Evolutionary conservation across 257 asterid genomes (phyloP).

Genomic region (Solanum dulcamara): DNA sequence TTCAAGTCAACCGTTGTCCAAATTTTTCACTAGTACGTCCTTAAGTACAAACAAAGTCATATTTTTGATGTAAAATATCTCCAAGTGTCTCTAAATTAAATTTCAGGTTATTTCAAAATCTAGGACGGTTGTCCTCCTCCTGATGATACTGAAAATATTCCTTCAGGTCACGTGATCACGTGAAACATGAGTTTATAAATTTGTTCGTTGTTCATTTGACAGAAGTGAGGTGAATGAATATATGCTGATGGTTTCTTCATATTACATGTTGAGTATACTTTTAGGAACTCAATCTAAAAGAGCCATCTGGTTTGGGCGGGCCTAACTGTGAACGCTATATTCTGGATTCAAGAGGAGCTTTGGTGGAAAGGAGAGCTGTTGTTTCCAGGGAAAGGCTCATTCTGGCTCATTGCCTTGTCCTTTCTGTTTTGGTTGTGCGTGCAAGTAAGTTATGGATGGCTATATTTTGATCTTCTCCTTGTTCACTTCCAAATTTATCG

Average conservation of each 20-base stretch:
- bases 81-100: neutral
- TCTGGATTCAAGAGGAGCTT: slow-evolving; percentile 84
- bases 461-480: neutral
- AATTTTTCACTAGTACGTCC: neutral
- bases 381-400: slow-evolving; percentile 82
- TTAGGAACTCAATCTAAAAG: slow-evolving; percentile 90
- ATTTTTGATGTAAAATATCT: neutral
- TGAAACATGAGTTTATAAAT: neutral
- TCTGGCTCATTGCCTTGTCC: slow-evolving; percentile 93
- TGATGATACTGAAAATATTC: neutral
- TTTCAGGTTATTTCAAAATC: neutral
- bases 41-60: neutral
- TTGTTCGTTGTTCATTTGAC: neutral
- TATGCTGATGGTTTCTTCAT: neutral
- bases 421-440: slow-evolving; percentile 68
- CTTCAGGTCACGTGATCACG: neutral
- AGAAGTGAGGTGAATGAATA: neutral
- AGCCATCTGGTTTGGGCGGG: slow-evolving; percentile 84
- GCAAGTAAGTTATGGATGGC: slow-evolving; percentile 44
- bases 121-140: neutral
- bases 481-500: neutral
- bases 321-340: slow-evolving; percentile 74
- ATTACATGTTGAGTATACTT: slow-evolving; percentile 6
- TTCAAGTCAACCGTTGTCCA: neutral
- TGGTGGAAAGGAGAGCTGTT: slow-evolving; percentile 88